Percentiles rank a stretch among this genome's conserved stretches.
These are phyloP conservation scores for Penicillium sp. DNA, from an alignment of 2,329 filamentous ascomycete species.

Conservation along the genomic window DNA sequence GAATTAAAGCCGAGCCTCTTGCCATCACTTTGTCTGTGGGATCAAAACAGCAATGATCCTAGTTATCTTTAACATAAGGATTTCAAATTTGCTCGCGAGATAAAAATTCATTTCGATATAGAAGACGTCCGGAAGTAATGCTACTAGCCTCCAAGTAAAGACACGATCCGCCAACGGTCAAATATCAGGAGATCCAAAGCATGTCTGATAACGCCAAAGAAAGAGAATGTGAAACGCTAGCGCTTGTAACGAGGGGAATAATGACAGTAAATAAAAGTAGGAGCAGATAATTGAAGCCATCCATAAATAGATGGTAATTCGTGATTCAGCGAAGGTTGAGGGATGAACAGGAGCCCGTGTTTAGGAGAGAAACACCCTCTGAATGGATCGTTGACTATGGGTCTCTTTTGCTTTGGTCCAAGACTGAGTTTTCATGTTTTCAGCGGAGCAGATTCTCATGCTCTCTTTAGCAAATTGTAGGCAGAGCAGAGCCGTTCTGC, in stretches of 20 bases:
- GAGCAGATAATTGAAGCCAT: conserved; percentile 9
- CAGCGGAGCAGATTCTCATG: not conserved
- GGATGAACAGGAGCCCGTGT: not conserved
- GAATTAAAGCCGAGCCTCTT: too few species aligned
- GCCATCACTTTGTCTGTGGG: too few species aligned
- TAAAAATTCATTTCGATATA: not conserved
- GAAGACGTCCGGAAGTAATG: not conserved
- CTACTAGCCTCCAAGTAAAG: not conserved
- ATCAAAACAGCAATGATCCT: too few species aligned
- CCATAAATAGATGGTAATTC: not conserved
- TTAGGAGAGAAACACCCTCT: not conserved
- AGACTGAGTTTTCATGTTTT: not conserved
- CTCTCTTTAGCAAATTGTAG: not conserved
- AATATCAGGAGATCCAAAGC: conserved; percentile 2
- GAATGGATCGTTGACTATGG: not conserved
- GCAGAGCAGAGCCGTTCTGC: not conserved
- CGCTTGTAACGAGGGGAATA: conserved; percentile 25
- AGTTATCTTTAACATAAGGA: too few species aligned
- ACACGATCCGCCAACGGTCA: conserved; percentile 9
- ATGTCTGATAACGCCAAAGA: conserved; percentile 7
- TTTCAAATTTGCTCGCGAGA: too few species aligned
- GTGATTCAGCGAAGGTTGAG: not conserved
- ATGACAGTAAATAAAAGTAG: conserved; percentile 6
- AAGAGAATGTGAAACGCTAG: conserved; percentile 10
- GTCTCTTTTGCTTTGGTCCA: not conserved